Conservation (phyloP, 192 early-diverging fungal species). For the Geosiphon pyriformis region DNA sequence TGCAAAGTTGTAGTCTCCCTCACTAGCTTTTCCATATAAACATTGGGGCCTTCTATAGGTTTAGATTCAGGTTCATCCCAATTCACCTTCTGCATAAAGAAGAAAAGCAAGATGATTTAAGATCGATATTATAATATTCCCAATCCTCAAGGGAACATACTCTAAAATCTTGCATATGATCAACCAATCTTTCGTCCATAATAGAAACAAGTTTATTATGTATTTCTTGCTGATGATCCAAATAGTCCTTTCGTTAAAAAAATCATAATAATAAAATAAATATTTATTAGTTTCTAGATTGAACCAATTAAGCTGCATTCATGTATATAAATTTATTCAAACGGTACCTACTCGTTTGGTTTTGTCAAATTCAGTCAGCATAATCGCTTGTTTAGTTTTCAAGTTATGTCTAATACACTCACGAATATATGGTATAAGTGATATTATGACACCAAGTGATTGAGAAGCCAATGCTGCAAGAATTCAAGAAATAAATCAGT, state of each 20-base stretch:
- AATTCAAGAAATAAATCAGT: too few relatives aligned
- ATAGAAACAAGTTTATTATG: slow-evolving; percentile 88
- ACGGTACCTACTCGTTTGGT: slow-evolving; percentile 42
- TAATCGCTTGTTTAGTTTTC: slow-evolving; percentile 68
- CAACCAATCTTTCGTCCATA: slow-evolving; percentile 84
- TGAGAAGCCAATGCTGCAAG: slow-evolving; percentile 93
- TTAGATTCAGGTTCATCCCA: slow-evolving; percentile 22
- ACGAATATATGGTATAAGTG: slow-evolving; percentile 79
- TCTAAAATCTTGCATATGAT: slow-evolving; percentile 72
- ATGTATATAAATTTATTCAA: neutral
- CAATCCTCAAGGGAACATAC: slow-evolving; percentile 27
- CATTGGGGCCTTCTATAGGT: slow-evolving; percentile 31
- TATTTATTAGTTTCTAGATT: neutral
- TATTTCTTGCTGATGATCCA: slow-evolving; percentile 87
- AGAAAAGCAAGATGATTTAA: slow-evolving; percentile 6
- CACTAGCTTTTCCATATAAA: slow-evolving; percentile 78
- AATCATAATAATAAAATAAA: slow-evolving; percentile 2
- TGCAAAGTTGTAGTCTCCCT: slow-evolving; percentile 90
- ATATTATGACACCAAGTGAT: slow-evolving; percentile 82
- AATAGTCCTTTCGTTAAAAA: slow-evolving; percentile 59
- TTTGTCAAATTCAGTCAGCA: slow-evolving; percentile 89
- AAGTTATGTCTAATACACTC: slow-evolving; percentile 68
- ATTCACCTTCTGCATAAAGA: slow-evolving; percentile 26
- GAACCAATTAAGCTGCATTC: neutral
- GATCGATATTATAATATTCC: neutral